These are phyloP conservation scores for Croton laevigatus DNA, from an alignment of 441 rosid genomes.

Conservation along the genomic window DNA sequence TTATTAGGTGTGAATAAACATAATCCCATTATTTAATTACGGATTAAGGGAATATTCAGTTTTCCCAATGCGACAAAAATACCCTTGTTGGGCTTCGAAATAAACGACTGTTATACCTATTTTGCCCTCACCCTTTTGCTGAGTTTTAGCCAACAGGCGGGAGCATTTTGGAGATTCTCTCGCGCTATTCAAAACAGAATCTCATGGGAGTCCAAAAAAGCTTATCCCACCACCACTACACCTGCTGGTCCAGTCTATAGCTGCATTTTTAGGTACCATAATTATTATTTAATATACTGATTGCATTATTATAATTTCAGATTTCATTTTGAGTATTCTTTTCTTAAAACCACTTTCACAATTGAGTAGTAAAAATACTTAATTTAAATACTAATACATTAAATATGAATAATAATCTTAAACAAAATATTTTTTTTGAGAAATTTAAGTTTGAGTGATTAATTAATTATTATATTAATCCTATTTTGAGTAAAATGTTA, in stretches of 20 bases:
- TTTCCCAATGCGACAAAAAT: slow-evolving; percentile 78
- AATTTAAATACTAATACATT: no score
- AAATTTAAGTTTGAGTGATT: no score
- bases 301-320: no score
- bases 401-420: no score
- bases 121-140: neutral
- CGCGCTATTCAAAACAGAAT: slow-evolving; percentile 28
- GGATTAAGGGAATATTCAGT: slow-evolving; percentile 52
- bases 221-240: slow-evolving; percentile 9
- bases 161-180: slow-evolving; percentile 38
- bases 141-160: slow-evolving; percentile 24
- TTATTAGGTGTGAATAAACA: neutral
- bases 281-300: no score
- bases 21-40: neutral
- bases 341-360: no score
- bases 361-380: no score
- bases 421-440: no score
- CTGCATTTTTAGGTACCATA: neutral
- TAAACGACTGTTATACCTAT: neutral
- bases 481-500: no score
- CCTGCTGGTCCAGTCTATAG: slow-evolving; percentile 1
- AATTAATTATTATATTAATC: no score
- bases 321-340: no score
- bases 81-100: slow-evolving; percentile 34
- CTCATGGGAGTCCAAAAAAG: neutral